These are phyloP conservation scores for Sesbania bispinosa DNA, from an alignment of 306 rosid species.

Conservation along the genomic window DNA sequence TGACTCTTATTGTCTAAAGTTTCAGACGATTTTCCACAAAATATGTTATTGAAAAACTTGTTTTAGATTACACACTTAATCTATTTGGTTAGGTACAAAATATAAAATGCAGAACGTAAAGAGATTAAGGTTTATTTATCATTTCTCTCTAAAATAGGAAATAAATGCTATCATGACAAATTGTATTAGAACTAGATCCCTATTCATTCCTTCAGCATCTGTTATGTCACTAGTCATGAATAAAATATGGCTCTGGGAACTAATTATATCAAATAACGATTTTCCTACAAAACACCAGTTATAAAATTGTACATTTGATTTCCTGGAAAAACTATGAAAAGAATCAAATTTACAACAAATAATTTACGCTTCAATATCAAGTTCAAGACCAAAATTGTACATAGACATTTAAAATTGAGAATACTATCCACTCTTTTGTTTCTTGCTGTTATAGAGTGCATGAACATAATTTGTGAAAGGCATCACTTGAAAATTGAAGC, in stretches of 20 bases:
- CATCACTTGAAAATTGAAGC: slow-evolving; percentile 45
- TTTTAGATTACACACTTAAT: no score
- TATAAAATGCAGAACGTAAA: no score
- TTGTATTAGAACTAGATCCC: neutral
- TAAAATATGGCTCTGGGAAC: neutral
- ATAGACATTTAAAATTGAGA: slow-evolving; percentile 10
- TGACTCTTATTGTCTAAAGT: no score
- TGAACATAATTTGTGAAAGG: slow-evolving; percentile 47
- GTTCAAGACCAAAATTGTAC: slow-evolving; percentile 24
- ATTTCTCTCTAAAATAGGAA: neutral
- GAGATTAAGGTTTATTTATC: neutral
- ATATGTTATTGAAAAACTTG: no score
- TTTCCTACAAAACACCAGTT: slow-evolving; percentile 1
- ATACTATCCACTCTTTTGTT: slow-evolving; percentile 30
- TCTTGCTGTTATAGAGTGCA: slow-evolving; percentile 45
- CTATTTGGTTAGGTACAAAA: no score
- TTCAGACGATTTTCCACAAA: no score
- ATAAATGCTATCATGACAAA: neutral
- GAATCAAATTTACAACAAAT: slow-evolving; percentile 6
- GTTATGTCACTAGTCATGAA: neutral
- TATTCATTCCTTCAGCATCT: neutral
- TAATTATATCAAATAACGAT: neutral
- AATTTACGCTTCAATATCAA: slow-evolving; percentile 7
- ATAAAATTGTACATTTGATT: neutral
- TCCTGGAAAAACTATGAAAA: neutral